Percentiles rank a stretch among this genome's conserved stretches.
Conservation (phyloP, 345 rosid species). For the Pistacia integerrima region DNA sequence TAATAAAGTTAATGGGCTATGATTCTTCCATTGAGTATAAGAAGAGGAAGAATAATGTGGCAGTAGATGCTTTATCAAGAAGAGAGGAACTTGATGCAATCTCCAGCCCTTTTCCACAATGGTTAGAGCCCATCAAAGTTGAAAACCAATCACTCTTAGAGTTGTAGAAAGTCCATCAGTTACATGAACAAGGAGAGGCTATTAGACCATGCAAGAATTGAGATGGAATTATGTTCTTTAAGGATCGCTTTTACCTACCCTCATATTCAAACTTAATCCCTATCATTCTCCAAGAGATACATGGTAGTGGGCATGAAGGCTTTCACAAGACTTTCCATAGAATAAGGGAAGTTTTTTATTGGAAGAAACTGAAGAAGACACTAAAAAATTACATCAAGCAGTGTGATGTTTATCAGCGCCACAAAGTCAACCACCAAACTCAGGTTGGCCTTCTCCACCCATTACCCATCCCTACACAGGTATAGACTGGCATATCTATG, state of each 20-base stretch:
- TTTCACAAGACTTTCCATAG: neutral
- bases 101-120: neutral
- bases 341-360: neutral
- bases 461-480: neutral
- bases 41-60: neutral
- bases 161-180: neutral
- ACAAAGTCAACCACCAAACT: neutral
- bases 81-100: neutral
- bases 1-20: neutral
- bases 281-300: neutral
- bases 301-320: neutral
- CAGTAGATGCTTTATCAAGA: neutral
- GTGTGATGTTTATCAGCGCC: neutral
- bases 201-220: no score
- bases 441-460: neutral
- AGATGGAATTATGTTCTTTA: no score
- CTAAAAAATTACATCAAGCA: neutral
- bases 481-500: neutral
- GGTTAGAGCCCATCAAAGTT: neutral
- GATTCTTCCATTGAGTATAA: neutral
- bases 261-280: neutral
- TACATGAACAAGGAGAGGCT: no score
- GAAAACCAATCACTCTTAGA: neutral
- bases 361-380: neutral
- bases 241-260: no score